These are phyloP conservation scores for Aspergillus unguis DNA, from an alignment of 2,329 filamentous ascomycete genomes.

Conservation along the genomic window DNA sequence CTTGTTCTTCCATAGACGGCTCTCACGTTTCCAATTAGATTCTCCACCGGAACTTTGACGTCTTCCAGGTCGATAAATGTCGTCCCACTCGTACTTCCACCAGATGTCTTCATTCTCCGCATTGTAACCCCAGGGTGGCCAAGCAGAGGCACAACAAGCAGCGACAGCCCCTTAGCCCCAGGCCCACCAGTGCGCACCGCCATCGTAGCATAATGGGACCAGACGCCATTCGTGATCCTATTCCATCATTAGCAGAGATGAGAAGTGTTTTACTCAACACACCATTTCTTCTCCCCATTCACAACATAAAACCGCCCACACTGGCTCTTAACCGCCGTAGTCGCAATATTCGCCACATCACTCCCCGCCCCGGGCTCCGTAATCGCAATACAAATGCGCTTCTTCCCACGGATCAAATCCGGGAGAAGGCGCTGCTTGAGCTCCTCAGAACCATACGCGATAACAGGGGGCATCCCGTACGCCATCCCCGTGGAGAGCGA, in stretches of 20 bases:
- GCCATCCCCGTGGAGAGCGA: slow-evolving; percentile 69
- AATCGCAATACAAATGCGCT: slow-evolving; percentile 71
- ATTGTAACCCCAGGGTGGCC: slow-evolving; percentile 63
- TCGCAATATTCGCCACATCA: slow-evolving; percentile 70
- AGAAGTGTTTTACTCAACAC: background rate
- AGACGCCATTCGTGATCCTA: slow-evolving; percentile 71
- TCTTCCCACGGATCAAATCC: slow-evolving; percentile 63
- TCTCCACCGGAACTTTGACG: slow-evolving; percentile 66
- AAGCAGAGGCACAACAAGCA: slow-evolving; percentile 69
- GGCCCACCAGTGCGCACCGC: slow-evolving; percentile 69
- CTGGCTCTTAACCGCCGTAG: slow-evolving; percentile 59
- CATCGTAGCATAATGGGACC: slow-evolving; percentile 66
- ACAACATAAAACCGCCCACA: slow-evolving; percentile 67
- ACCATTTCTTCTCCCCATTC: slow-evolving; percentile 76
- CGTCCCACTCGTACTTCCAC: slow-evolving; percentile 64
- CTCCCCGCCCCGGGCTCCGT: slow-evolving; percentile 72
- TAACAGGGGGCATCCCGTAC: slow-evolving; percentile 67
- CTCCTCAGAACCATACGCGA: slow-evolving; percentile 62
- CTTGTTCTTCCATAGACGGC: too few species aligned
- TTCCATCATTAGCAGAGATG: too few species aligned
- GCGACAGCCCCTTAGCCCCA: slow-evolving; percentile 60
- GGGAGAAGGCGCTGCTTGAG: slow-evolving; percentile 66
- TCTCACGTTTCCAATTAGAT: slow-evolving; percentile 56
- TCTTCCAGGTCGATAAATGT: slow-evolving; percentile 75
- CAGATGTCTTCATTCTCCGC: slow-evolving; percentile 64